Evolutionary conservation across 2,329 filamentous ascomycete species (phyloP), one percentile per base, ranked within the genome.

Genomic region (Didymella keratinophila): DNA sequence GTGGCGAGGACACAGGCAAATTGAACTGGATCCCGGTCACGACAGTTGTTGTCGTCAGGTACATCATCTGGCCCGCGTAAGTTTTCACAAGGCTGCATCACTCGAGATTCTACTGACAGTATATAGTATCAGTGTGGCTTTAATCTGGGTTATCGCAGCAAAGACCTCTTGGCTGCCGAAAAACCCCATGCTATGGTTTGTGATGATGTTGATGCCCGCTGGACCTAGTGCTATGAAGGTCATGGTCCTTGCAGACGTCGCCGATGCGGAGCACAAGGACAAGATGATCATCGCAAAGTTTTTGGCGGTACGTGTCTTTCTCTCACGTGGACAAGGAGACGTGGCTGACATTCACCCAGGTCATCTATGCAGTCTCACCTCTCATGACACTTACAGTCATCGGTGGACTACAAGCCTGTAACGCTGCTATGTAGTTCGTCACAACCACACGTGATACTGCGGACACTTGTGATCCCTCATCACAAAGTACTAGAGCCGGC

Each of bases 121-220:
- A 8, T 25, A 16, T 36, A 70, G 66, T 20, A 73, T 84, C 16
- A 83, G 82, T 3, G 86, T 90, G 30, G 77, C 78, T 0, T 32
- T 84, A 2, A 80, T 90, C 8, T 89, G 84, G 64, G 65, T 73
- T 0, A 68, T 89, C 7, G 86, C 84, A 0, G 81, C 78, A 2
- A 80, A 79, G 52, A 88, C 86, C 0, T 62, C 66, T 0, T 37
- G 85, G 2, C 68, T 90, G 2, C 78, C 79, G 3, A 65, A 78
- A 3, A 88, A 90, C 67, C 87, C 87, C 0, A 84, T 90, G 63
- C 73, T 90, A 30, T 89, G 86, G 86, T 90, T 90, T 66, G 79
- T 76, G 3, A 81, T 87, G 81, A 87, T 87, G 84, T 67, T 86
- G 27, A 86, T 86, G 81, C 83, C 84, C 0, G 79, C 80, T 0